Conservation (phyloP, 2,329 filamentous ascomycete species). For the Cryphonectria naterciae region DNA sequence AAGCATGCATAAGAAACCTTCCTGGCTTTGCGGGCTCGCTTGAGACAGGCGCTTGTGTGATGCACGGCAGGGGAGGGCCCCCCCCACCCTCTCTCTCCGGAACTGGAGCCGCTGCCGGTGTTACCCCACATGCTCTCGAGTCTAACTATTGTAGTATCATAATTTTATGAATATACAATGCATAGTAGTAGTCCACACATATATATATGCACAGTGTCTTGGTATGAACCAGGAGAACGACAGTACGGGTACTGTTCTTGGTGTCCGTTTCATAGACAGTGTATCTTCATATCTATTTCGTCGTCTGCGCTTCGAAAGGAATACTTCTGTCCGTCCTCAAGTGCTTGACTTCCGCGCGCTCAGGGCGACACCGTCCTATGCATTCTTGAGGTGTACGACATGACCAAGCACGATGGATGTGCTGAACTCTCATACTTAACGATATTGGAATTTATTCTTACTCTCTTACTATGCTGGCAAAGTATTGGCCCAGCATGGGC, state of each 20-base stretch:
- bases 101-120: background rate
- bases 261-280: background rate
- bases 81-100: background rate
- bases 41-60: constrained; percentile 8
- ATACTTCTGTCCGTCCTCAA: background rate
- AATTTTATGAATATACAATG: background rate
- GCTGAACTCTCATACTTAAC: too few species aligned
- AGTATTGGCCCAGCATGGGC: background rate
- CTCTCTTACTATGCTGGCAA: background rate
- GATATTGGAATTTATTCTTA: background rate
- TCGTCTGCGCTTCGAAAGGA: too few species aligned
- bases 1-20: background rate
- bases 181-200: background rate
- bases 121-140: background rate
- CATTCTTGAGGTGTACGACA: background rate
- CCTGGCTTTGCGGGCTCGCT: background rate
- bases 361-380: background rate
- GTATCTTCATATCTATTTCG: too few species aligned
- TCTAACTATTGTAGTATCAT: background rate
- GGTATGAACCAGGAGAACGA: too few species aligned
- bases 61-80: background rate
- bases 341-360: background rate
- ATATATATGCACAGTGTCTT: too few species aligned
- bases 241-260: background rate
- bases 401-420: background rate